A percentile compares a stretch with the other conserved stretches of the same genome.
Conservation (phyloP, 1,284 basidiomycete species). For the Cystobasidiaceae sp. region DNA sequence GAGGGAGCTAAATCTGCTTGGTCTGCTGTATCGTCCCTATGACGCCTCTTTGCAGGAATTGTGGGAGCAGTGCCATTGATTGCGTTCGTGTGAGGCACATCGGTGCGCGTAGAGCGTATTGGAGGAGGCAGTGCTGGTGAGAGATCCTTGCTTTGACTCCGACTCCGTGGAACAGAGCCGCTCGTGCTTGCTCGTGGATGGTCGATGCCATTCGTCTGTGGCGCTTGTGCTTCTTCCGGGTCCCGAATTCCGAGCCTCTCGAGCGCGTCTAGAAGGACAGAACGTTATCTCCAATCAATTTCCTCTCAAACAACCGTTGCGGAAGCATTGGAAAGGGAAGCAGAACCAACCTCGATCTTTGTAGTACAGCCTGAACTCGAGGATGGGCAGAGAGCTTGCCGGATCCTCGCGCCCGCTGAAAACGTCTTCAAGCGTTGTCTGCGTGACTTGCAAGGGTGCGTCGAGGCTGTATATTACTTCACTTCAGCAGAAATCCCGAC, state of each 20-base stretch:
- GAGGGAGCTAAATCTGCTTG: no score
- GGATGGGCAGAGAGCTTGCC: constrained; percentile 1
- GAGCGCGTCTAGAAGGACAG: not conserved
- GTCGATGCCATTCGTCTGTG: not conserved
- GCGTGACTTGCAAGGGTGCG: not conserved
- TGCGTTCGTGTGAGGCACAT: no score
- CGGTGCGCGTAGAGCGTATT: no score
- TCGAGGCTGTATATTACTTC: not conserved
- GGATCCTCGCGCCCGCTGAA: constrained; percentile 9
- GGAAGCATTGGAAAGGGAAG: not conserved
- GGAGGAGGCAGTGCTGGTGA: no score
- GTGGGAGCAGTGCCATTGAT: no score
- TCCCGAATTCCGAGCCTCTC: not conserved
- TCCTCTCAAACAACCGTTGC: no score
- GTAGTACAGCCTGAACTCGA: constrained; percentile 26
- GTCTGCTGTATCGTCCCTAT: no score
- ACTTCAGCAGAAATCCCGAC: not conserved
- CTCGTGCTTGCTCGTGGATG: not conserved
- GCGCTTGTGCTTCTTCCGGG: not conserved
- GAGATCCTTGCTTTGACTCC: no score
- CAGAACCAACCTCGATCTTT: not conserved
- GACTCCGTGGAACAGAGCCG: no score
- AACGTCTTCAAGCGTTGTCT: not conserved
- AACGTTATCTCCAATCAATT: not conserved
- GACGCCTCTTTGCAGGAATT: no score